Conservation (phyloP, 148 eudicot species). For the Chenopodium suecicum region DNA sequence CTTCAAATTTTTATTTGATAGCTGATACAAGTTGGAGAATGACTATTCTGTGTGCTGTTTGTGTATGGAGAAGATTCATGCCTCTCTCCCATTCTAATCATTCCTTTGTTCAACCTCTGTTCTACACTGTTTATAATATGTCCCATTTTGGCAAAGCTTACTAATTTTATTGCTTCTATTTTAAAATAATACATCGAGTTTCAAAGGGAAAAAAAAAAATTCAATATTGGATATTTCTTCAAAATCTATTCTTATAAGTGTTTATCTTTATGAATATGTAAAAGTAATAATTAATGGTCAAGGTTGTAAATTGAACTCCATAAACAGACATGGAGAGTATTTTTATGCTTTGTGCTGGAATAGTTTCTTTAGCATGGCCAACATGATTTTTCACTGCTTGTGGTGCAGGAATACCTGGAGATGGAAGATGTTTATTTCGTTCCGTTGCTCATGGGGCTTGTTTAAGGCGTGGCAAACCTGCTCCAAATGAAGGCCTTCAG, state of each 20-base stretch:
- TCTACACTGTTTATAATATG: background rate
- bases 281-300: too few relatives aligned
- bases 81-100: background rate
- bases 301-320: background rate
- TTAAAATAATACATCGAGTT: background rate
- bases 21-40: background rate
- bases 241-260: background rate
- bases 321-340: background rate
- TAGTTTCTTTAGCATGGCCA: conserved; percentile 5
- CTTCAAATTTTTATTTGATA: background rate
- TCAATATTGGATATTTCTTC: background rate
- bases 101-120: background rate
- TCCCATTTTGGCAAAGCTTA: background rate
- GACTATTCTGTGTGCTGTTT: background rate
- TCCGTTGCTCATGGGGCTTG: conserved; percentile 97
- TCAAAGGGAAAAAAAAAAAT: background rate
- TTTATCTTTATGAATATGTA: too few relatives aligned
- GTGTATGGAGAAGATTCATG: background rate
- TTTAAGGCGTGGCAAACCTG: conserved; percentile 66
- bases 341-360: background rate
- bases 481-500: conserved; percentile 76
- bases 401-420: conserved; percentile 89
- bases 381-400: conserved; percentile 8
- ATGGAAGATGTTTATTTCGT: conserved; percentile 96
- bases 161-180: background rate